Evolutionary conservation across 2,329 filamentous ascomycete genomes (phyloP), one percentile per base, ranked within the genome.

Genomic region (Pseudogymnoascus sp.): DNA sequence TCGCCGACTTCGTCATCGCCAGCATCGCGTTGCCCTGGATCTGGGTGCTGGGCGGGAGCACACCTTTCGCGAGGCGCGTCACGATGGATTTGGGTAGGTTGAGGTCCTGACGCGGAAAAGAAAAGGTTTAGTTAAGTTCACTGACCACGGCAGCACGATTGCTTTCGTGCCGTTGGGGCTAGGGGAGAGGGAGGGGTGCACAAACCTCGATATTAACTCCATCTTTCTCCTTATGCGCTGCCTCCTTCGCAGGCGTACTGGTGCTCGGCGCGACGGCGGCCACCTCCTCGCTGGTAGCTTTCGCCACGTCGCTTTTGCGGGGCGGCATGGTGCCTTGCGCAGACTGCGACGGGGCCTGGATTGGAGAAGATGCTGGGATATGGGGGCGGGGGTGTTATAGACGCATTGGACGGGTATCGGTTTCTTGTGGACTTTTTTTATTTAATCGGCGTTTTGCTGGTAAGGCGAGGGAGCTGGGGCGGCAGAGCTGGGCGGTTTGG

Each of bases 1-100:
- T 93, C 6, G 90, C 88, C 74, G 88, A 89, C 76, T 93, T 93
- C 68, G 85, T 88, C 78, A 95, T 82, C 8, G 90, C 90, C 61
- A 91, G 76, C 62, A 93, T 83, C 44, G 90, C 90, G 77, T 92
- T 91, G 71, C 87, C 90, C 73, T 93, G 89, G 59, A 93, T 90
- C 75, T 91, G 88, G 4, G 90, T 93, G 72, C 92, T 92, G 5
- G 89, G 81, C 0, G 90, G 90, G 4, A 95, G 78, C 5, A 91
- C 89, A 42, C 89, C 88, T 77, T 93, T 93, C 42, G 89, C 88
- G 35, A 95, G 81, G 62, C 90, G 82, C 62, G 88, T 89, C 68
- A 93, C 87, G 76, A 93, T 91, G 6, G 89, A 91, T 72, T 90
- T 91, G 33, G 90, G 90, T 13, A 95, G 80, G 65, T 81, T 86